Evolutionary conservation across 208 protist genomes (phyloP), one percentile per base, ranked within the genome.

Genomic region (Crithidia bombi): DNA sequence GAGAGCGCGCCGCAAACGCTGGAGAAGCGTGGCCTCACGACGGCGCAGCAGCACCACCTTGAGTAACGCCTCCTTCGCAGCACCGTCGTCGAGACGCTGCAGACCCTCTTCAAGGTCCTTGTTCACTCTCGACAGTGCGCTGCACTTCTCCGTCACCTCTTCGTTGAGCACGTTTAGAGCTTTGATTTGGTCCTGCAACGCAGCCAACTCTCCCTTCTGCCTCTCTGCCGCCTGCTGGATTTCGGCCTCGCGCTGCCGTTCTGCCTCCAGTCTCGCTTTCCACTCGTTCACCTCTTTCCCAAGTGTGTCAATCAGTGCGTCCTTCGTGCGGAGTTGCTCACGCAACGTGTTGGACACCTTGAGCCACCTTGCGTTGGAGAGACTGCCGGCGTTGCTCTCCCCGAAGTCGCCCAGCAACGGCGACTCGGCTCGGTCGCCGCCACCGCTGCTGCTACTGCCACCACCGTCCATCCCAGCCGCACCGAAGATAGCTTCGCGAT

Each of bases 11-110:
- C 89, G 91, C 56, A 96, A 65, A n/a, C 89, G 85, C 52, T 92
- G 80, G 10, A 94, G 71, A 11, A 96, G 81, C 41, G 82, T 90
- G 3, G 79, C 81, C 63, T 96, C 91, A 43, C 91, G 85, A 19
- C 85, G 85, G 33, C 91, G 80, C 54, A 96, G 72, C 7, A 94
- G 57, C 46, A 96, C 87, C 33, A 96, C 85, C 49, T 93, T 93
- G 38, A 94, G 89, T 49, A 94, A 50, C 38, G 93, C 66, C 77
- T 93, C 86, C 43, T 80, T 68, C 6, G 75, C 81, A 21, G 66
- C 78, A 5, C 72, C 69, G 12, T 59, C 50, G 28, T 93, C 81
- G 1, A 84, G 50, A 21, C 70, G 76, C 15, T 82, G 32, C 3
- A 90, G 44, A 35, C 56, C 59, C 1, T 83, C 73, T 21, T 72